Evolutionary conservation across 345 rosid species (phyloP).

Genomic region (Cardamine occulta): DNA sequence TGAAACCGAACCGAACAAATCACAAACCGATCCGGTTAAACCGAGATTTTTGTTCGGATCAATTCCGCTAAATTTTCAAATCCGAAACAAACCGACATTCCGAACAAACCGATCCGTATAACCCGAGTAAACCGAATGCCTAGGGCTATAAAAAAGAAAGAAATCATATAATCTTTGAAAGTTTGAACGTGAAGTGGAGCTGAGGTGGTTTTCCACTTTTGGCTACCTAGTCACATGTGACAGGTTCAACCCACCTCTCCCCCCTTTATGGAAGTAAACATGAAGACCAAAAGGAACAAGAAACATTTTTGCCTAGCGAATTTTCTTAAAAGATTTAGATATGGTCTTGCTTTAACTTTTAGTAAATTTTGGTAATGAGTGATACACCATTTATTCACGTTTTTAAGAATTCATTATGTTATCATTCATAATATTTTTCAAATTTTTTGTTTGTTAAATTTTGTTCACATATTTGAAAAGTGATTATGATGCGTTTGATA

Average conservation of each 20-base stretch:
- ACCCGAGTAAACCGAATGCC: too few species aligned
- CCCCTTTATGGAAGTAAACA: background rate
- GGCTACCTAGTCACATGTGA: conserved; percentile 6
- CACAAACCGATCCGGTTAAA: too few species aligned
- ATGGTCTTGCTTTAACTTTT: background rate
- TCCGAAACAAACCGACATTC: too few species aligned
- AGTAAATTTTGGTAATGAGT: background rate
- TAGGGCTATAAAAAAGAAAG: too few species aligned
- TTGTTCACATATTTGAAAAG: background rate
- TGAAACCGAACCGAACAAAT: too few species aligned
- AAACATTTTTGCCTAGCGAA: background rate
- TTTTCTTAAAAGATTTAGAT: background rate
- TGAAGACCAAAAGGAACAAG: too few species aligned
- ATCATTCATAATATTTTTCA: background rate
- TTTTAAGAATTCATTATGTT: background rate
- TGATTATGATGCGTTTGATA: background rate
- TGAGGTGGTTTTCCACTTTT: conserved; percentile 8
- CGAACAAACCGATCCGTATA: too few species aligned
- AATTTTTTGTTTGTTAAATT: too few species aligned
- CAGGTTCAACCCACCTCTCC: background rate
- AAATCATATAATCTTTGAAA: background rate
- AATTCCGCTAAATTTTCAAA: too few species aligned
- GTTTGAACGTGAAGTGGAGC: conserved; percentile 1
- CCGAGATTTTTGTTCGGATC: too few species aligned
- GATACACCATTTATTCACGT: background rate